Base-by-base conservation (phyloP, 371 early-diverging fungal genomes). In the Circinella minor region DNA sequence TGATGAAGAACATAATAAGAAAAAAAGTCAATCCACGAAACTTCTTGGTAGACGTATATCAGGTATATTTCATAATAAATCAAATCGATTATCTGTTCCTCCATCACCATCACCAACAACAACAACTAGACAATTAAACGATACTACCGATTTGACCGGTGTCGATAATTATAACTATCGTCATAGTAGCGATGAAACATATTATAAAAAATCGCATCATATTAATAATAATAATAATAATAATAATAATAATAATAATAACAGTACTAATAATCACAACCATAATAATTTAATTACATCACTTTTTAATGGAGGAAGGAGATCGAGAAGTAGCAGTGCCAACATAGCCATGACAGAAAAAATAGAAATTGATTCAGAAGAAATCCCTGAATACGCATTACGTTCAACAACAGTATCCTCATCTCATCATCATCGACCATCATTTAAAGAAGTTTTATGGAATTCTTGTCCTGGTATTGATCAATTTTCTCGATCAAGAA, bases 401-500 rank as follows among this genome's bases (percentile, higher is more conserved):
- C 57, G 1, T 5, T 7, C 57, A 15, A 17, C 51, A 17, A 4
- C 51, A 4, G 9, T 15, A 47, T 47, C 47, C 0, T 9, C 47
- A 15, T 9, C 47, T 47, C 11, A 47, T 17, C 18, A 20, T n/a
- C 57, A 20, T 57, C 27, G 57, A n/a, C 34, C 57, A 3, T 57
- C 57, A 34, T 27, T 57, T 27, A 57, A 34, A 14, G 57, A 57
- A 57, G 57, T 34, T 57, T n/a, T 57, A n/a, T 57, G 57, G 57
- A 11, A 57, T 6, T 57, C 57, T 4, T 57, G 57, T 34, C 57
- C 57, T 3, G 57, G 57, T 13, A 20, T 57, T 34, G 57, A 57
- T n/a, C 57, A 57, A n/a, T 57, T 57, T 57, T 27, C 57, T 57
- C 57, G 57, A 57, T 27, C 57, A 27, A 57, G 27, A 34, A 57